Evolutionary conservation across 495 filamentous ascomycete species (phyloP).

Genomic region (Neurospora pannonica): DNA sequence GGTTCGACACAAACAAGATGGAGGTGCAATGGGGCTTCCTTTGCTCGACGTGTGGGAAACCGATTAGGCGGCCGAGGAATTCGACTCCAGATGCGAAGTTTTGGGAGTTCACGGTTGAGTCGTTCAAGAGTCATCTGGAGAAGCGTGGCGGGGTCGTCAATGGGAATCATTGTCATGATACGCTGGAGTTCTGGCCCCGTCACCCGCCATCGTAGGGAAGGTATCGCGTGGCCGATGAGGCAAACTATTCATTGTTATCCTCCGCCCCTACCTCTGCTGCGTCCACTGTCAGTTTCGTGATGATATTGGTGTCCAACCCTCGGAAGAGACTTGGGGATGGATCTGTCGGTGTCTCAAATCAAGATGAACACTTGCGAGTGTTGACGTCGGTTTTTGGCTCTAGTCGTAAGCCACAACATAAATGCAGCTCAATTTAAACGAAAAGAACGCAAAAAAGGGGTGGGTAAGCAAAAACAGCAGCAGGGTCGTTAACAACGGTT

Average conservation of each 20-base stretch:
- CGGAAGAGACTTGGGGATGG: background rate
- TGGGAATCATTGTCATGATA: background rate
- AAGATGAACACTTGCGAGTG: background rate
- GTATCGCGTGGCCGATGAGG: too few relatives aligned
- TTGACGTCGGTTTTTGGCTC: background rate
- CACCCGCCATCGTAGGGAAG: too few relatives aligned
- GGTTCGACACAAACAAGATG: background rate
- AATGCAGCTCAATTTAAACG: background rate
- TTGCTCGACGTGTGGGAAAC: background rate
- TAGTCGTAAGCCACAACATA: background rate
- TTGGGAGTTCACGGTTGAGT: background rate
- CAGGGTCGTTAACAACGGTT: background rate
- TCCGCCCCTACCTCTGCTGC: background rate
- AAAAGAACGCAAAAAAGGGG: background rate
- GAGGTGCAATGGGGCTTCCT: background rate
- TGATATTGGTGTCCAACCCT: background rate
- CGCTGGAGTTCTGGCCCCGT: background rate
- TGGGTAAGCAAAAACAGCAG: background rate
- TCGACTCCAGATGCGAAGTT: background rate
- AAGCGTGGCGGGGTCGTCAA: background rate
- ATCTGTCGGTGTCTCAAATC: background rate
- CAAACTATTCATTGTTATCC: too few relatives aligned
- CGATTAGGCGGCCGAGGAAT: too few relatives aligned
- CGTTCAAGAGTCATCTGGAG: background rate
- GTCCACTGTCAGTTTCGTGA: background rate